Evolutionary conservation across 169 alveolate species (phyloP), one percentile per base, ranked within the genome.

Genomic region (Plasmodium chabaudi): DNA sequence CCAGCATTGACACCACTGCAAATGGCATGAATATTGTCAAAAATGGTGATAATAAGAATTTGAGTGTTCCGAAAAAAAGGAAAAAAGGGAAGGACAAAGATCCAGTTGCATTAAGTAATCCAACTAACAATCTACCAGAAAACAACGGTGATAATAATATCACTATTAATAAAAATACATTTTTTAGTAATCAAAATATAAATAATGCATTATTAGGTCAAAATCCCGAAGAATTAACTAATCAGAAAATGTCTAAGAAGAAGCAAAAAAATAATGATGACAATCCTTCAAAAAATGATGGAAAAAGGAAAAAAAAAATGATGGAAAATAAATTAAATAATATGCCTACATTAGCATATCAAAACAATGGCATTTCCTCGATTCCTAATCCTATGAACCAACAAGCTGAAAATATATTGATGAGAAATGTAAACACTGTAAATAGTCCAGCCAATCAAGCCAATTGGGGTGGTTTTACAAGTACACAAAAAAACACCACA

Each of bases 301-400:
- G 57, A 72, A 72, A 56, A 55, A 56, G 46, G 9, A 56, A n/a
- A n/a, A 56, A 72, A 27, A 72, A 72, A 56, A 34, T 55, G 39
- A 55, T 21, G 34, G 53, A 59, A 55, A 56, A 72, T 56, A 46
- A 12, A 12, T 44, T 47, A 15, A 56, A 47, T 27, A 72, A 25
- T 72, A 55, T 34, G 21, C 44, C 87, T 5, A 60, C 15, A 34
- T 7, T 25, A 2, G 21, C 55, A 39, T 13, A 56, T 56, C 56
- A 46, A 21, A 23, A 2, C 19, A 21, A 25, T 19, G 9, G 21
- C 9, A 23, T 5, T 15, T 70, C 39, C 15, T 55, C 39, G 1
- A 47, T 12, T 10, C 19, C 60, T 13, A 59, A 27, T 15, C 42
- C 42, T 34, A 34, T 34, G 34, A 57, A 1, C 13, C 39, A 57